These are phyloP conservation scores for Kurtzmaniella quercitrusa DNA, from an alignment of 1,139 yeast species.

Conservation along the genomic window DNA sequence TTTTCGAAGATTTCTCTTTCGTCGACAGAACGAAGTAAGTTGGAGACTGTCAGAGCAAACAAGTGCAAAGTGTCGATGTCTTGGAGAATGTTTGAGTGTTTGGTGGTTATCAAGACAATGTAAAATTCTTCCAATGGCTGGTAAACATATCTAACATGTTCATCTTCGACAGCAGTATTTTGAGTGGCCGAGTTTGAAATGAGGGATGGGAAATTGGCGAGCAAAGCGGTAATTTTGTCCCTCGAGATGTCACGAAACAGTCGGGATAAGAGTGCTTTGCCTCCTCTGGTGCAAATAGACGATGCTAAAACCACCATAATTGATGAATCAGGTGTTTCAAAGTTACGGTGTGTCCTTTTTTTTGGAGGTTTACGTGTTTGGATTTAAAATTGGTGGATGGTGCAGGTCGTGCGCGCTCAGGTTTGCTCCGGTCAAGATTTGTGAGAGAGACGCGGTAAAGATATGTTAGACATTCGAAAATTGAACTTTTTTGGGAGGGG, in stretches of 20 bases:
- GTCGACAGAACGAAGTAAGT: conserved; percentile 68
- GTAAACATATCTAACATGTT: conserved; percentile 86
- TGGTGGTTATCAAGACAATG: conserved; percentile 86
- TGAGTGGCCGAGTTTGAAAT: conserved; percentile 70
- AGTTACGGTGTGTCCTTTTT: background rate
- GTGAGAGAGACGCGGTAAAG: background rate
- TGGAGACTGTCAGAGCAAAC: conserved; percentile 77
- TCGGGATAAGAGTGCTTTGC: conserved; percentile 88
- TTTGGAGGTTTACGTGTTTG: conserved; percentile 4
- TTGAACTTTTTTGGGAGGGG: no score
- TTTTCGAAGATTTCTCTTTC: conserved; percentile 80
- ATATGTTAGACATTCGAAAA: no score
- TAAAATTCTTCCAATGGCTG: conserved; percentile 95
- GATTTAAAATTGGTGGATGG: conserved; percentile 1
- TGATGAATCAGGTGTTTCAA: background rate
- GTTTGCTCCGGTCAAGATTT: background rate
- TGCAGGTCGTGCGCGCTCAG: conserved; percentile 2
- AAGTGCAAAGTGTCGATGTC: conserved; percentile 90
- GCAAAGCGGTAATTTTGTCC: conserved; percentile 80
- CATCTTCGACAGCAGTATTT: conserved; percentile 95
- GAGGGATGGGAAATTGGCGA: conserved; percentile 83
- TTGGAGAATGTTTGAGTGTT: conserved; percentile 87
- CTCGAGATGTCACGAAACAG: conserved; percentile 85
- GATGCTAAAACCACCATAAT: conserved; percentile 71
- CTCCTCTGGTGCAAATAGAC: conserved; percentile 91